phyloP scores from a whole-genome alignment of 2,329 filamentous ascomycete species.

The Alternaria sp. region DNA sequence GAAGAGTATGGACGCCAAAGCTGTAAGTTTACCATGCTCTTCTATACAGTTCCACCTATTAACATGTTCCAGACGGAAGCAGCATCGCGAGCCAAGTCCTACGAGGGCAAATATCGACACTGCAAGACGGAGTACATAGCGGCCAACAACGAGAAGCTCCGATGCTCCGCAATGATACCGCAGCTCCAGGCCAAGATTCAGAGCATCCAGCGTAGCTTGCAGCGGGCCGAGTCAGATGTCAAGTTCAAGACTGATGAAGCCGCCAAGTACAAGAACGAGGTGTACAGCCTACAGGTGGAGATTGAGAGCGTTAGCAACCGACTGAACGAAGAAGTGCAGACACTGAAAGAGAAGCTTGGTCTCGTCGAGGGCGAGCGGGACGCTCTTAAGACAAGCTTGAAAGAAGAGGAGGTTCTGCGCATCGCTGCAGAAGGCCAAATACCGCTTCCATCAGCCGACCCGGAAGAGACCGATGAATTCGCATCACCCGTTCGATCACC shows the following conservation, averaged over 20 bases:
- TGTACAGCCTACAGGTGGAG: slow-evolving; percentile 52
- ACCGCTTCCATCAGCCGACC: slow-evolving; percentile 63
- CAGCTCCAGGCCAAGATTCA: slow-evolving; percentile 39
- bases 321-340: slow-evolving; percentile 70
- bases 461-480: slow-evolving; percentile 66
- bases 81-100: slow-evolving; percentile 27
- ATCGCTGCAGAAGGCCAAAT: slow-evolving; percentile 75
- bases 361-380: slow-evolving; percentile 76
- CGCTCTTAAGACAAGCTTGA: slow-evolving; percentile 72
- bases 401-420: slow-evolving; percentile 75
- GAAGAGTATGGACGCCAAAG: slow-evolving; percentile 31
- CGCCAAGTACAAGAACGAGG: slow-evolving; percentile 48
- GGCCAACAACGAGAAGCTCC: slow-evolving; percentile 33
- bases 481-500: slow-evolving; percentile 64
- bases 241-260: slow-evolving; percentile 43
- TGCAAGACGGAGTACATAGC: slow-evolving; percentile 35
- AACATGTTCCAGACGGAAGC: slow-evolving; percentile 26
- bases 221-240: slow-evolving; percentile 38
- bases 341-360: slow-evolving; percentile 67
- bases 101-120: slow-evolving; percentile 33
- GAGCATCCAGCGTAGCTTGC: slow-evolving; percentile 32
- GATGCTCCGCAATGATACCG: slow-evolving; percentile 27
- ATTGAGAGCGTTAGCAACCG: slow-evolving; percentile 68
- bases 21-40: slow-evolving; percentile 23
- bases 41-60: neutral